Evolutionary conservation across 1,284 basidiomycete genomes (phyloP).

Genomic region (Cystobasidium slooffiae): DNA sequence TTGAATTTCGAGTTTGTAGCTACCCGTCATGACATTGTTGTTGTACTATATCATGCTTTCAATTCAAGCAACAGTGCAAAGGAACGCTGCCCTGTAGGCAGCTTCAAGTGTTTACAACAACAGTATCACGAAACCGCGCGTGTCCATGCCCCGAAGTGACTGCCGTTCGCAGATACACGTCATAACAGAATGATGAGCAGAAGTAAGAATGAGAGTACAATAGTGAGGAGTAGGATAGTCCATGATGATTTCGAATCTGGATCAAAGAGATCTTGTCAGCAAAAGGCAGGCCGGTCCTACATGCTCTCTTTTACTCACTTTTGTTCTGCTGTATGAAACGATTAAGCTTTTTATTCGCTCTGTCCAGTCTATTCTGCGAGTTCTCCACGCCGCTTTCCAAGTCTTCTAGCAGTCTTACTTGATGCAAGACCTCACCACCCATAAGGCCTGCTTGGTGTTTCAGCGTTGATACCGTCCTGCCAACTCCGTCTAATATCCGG

Average conservation of each 20-base stretch:
- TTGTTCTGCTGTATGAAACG: slow-evolving; percentile 44
- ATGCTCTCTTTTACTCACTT: slow-evolving; percentile 21
- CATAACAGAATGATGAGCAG: slow-evolving; percentile 38
- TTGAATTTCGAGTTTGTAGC: not conserved
- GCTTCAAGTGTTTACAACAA: too few relatives aligned
- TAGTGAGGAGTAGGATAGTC: slow-evolving; percentile 45
- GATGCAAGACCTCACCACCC: slow-evolving; percentile 82
- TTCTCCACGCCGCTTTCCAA: slow-evolving; percentile 36
- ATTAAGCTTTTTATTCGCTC: slow-evolving; percentile 36
- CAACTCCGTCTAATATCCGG: slow-evolving; percentile 77
- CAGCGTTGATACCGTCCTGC: slow-evolving; percentile 76
- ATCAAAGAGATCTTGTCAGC: not conserved
- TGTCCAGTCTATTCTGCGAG: slow-evolving; percentile 40
- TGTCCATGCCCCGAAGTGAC: too few relatives aligned
- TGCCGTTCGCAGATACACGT: not conserved
- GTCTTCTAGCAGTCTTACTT: slow-evolving; percentile 62
- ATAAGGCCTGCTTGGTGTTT: slow-evolving; percentile 86
- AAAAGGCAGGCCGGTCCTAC: not conserved
- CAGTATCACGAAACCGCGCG: too few relatives aligned
- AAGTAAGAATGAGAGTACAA: slow-evolving; percentile 41
- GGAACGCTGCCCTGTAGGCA: too few relatives aligned
- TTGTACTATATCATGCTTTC: not conserved
- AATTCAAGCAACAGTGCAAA: too few relatives aligned
- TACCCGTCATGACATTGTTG: not conserved
- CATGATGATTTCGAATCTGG: slow-evolving; percentile 44